Evolutionary conservation across 495 filamentous ascomycete genomes (phyloP), one percentile per base, ranked within the genome.

Genomic region (Apiosordaria backusii): DNA sequence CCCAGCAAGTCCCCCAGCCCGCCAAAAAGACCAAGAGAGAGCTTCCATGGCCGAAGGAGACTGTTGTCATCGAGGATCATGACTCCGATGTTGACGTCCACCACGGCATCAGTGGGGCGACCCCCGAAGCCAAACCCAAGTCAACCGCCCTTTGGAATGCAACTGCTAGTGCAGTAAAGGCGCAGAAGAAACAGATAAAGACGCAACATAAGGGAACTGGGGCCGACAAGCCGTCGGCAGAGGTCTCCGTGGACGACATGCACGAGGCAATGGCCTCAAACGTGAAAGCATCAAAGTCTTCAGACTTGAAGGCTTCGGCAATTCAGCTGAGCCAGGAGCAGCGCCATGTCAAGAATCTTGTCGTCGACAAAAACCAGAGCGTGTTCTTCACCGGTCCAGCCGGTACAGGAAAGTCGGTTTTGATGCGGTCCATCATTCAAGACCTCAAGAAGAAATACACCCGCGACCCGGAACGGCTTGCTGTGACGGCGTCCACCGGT

Each of bases 351-450:
- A 81, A 94, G 62, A 84, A 90, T 18, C 77, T 96, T 16, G 92
- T 98, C 23, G 81, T 90, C 3, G 83, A 93, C 4, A 74, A 89
- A 45, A 80, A 82, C 35, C 90, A 92, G 72, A 97, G 95, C 70
- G 93, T 97, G 4, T 99, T 99, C 82, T 99, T 98, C 77, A 99
- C 95, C 2, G 95, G 95, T 64, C 96, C 95, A 53, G 95, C 95
- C 64, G 95, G 95, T 75, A 99, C 95, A 22, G 95, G 95, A 67
- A 99, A 99, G 79, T 99, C 95, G 0, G 95, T 98, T 3, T 81
- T 99, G 58, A 90, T 99, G 83, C 85, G 95, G 65, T 87, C 95
- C 66, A 95, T 97, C 65, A 97, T 99, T 71, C 76, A 84, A 16
- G 84, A 89, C 6, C 79, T 98, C 55, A 92, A 89, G 27, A 83